Conservation (phyloP, 2,329 filamentous ascomycete genomes). For the Mollisia scopiformis region DNA sequence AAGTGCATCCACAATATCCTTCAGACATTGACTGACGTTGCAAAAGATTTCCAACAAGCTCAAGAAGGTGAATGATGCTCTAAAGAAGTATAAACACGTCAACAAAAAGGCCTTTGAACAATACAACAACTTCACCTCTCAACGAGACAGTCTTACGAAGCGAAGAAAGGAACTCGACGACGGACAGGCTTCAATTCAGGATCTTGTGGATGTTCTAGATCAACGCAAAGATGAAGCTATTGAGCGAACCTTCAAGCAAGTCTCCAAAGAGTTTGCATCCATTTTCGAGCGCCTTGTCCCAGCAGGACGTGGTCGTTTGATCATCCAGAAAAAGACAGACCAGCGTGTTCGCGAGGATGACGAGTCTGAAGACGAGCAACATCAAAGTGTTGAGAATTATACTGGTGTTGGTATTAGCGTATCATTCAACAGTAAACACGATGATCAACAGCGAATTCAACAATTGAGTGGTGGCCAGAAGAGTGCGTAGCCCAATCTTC, state of each 20-base stretch:
- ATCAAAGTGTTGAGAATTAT: slow-evolving; percentile 87
- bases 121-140: slow-evolving; percentile 94
- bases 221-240: slow-evolving; percentile 97
- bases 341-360: slow-evolving; percentile 65
- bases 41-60: slow-evolving; percentile 53
- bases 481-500: slow-evolving; percentile 60
- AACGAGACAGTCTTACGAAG: slow-evolving; percentile 84
- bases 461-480: slow-evolving; percentile 97
- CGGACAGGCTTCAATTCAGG: slow-evolving; percentile 85
- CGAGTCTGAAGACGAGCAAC: slow-evolving; percentile 68
- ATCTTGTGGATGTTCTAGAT: slow-evolving; percentile 89
- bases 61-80: slow-evolving; percentile 86
- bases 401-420: slow-evolving; percentile 95
- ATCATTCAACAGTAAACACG: slow-evolving; percentile 97
- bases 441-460: slow-evolving; percentile 97
- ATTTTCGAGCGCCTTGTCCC: slow-evolving; percentile 96
- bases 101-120: slow-evolving; percentile 99
- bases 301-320: slow-evolving; percentile 84
- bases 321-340: slow-evolving; percentile 91
- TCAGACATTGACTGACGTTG: slow-evolving; percentile 1
- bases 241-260: slow-evolving; percentile 97
- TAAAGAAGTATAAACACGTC: slow-evolving; percentile 97
- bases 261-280: slow-evolving; percentile 87
- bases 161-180: slow-evolving; percentile 86
- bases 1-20: slow-evolving; percentile 37